Base-by-base conservation (phyloP, 2,329 filamentous ascomycete species). In the Mycosphaerelloides madeirae region DNA sequence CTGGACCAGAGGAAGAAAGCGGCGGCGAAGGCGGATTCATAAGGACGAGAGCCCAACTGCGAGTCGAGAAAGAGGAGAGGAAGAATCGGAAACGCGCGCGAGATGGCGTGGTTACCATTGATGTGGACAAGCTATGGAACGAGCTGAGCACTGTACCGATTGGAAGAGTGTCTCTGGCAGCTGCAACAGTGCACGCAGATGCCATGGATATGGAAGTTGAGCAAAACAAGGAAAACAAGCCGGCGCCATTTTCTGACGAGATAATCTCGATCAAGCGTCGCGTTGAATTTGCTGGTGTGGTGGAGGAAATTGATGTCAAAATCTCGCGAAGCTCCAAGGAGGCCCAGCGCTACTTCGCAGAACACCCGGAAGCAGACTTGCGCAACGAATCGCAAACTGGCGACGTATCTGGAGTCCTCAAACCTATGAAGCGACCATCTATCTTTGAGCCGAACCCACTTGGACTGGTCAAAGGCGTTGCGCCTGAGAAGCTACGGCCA, bases 221-320 rank as follows among this genome's bases (percentile, higher is more conserved):
- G 4, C 25, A 43, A 8, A 44, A 57, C 18, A 56, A 57, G 51
- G 55, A 59, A 31, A 58, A 58, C 28, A 34, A 16, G 13, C n/a
- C 41, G 28, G 15, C 25, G n/a, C 13, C 36, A 29, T 38, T 45
- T 13, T 43, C 50, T 14, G 69, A 75, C 36, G 69, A 76, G 41
- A 71, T 70, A 54, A 69, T 80, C 45, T 76, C 70, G 31, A 79
- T 80, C 54, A 76, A 72, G 52, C 70, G 75, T 20, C 76, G 69
- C n/a, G 78, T 78, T 60, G 73, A 74, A 41, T 80, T 78, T 54
- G 77, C 77, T 2, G 77, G 77, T 35, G 73, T 78, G 55, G 66
- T 70, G 37, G 74, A 74, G 44, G 75, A 73, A 3, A 72, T 78
- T 47, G 70, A 75, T 45, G 78, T 78, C 54, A 60, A 67, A 3